These are phyloP conservation scores for Elsinoe ampelina DNA, from an alignment of 2,329 filamentous ascomycete species.

Conservation along the genomic window DNA sequence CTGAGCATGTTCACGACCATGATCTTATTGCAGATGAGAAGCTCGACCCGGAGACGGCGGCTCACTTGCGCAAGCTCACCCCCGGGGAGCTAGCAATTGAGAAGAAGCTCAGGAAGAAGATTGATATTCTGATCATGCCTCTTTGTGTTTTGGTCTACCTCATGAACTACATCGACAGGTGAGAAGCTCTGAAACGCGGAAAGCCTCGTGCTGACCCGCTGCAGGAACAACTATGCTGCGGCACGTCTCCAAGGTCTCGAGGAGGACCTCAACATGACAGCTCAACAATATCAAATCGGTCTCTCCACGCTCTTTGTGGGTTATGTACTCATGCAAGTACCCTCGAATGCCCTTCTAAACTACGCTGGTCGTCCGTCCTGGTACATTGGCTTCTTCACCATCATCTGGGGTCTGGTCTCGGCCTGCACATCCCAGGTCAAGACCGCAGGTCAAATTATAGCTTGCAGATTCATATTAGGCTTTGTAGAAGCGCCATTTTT, in stretches of 20 bases:
- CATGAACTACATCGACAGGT: slow-evolving; percentile 55
- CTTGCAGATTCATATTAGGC: slow-evolving; percentile 38
- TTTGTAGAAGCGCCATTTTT: slow-evolving; percentile 28
- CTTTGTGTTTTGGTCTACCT: slow-evolving; percentile 67
- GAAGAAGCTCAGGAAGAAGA: slow-evolving; percentile 55
- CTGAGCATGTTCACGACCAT: slow-evolving; percentile 21
- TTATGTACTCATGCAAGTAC: slow-evolving; percentile 40
- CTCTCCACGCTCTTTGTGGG: slow-evolving; percentile 52
- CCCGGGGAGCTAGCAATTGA: slow-evolving; percentile 36
- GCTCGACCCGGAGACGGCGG: slow-evolving; percentile 18
- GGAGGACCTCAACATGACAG: slow-evolving; percentile 46
- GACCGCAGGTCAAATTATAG: slow-evolving; percentile 34
- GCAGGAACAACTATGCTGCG: slow-evolving; percentile 52
- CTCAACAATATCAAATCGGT: slow-evolving; percentile 53
- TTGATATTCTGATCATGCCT: slow-evolving; percentile 59
- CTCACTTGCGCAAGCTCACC: slow-evolving; percentile 22
- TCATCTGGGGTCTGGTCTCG: slow-evolving; percentile 39
- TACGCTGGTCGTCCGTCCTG: slow-evolving; percentile 34
- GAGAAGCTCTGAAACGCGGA: slow-evolving; percentile 5
- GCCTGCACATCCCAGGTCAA: slow-evolving; percentile 36
- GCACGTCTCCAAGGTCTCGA: slow-evolving; percentile 57
- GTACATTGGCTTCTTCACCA: slow-evolving; percentile 34
- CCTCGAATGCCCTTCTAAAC: slow-evolving; percentile 38
- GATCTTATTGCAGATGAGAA: slow-evolving; percentile 17
- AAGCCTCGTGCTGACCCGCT: background rate